phyloP scores from a whole-genome alignment of 176 grass and related monocot species.

The Alloteropsis semialata region DNA sequence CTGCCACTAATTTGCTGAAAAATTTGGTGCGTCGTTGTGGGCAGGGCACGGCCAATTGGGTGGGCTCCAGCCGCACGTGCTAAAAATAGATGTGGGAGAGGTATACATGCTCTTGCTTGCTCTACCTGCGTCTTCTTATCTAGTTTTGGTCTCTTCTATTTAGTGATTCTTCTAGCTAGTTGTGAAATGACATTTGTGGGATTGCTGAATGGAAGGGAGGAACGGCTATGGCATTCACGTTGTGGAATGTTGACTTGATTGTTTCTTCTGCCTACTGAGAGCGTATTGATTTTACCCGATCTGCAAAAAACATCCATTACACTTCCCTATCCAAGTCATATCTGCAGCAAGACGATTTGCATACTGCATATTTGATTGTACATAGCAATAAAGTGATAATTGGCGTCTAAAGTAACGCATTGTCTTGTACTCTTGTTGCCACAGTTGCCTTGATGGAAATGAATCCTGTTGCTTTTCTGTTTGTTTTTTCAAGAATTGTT shows the following conservation, averaged over 20 bases:
- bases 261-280: too few relatives aligned
- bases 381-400: neutral
- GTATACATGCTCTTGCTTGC: neutral
- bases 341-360: neutral
- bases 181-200: neutral
- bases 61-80: conserved; percentile 40
- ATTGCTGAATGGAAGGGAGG: neutral
- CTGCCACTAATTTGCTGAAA: neutral
- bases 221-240: neutral
- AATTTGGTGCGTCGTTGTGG: neutral
- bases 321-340: neutral
- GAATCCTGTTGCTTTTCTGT: neutral
- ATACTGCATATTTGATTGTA: neutral
- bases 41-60: conserved; percentile 25
- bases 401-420: neutral
- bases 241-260: neutral
- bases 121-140: neutral
- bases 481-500: neutral
- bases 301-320: neutral
- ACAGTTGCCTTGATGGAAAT: neutral
- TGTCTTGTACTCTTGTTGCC: neutral
- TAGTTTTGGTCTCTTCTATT: neutral
- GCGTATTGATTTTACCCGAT: neutral
- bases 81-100: conserved; percentile 41
- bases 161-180: neutral